Conservation (phyloP, 1,139 yeast genomes). For the Candida sp. region DNA sequence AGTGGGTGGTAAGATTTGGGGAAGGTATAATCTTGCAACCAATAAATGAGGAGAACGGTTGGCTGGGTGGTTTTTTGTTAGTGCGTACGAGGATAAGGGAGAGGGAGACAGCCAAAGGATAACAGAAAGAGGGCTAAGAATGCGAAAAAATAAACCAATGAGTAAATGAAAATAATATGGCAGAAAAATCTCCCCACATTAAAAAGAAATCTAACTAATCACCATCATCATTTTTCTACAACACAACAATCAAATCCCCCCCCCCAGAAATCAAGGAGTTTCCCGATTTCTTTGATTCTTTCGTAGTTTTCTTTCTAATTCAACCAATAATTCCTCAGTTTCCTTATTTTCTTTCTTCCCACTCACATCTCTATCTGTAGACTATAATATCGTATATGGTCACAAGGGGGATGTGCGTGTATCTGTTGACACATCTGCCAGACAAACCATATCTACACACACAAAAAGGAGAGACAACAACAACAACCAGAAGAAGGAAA, state of each 20-base stretch:
- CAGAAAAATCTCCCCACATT: background rate
- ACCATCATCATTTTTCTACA: background rate
- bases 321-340: background rate
- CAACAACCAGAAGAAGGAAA: background rate
- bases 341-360: background rate
- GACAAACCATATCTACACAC: background rate
- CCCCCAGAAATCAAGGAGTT: background rate
- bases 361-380: background rate
- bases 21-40: background rate
- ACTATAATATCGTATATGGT: background rate
- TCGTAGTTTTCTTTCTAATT: background rate
- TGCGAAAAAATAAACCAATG: background rate
- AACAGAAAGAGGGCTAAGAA: background rate
- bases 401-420: too few species aligned
- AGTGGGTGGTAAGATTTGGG: background rate
- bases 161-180: too few species aligned
- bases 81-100: background rate
- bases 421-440: too few species aligned
- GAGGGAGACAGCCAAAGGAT: background rate
- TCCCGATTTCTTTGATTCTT: too few species aligned
- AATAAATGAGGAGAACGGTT: background rate
- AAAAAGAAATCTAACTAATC: background rate
- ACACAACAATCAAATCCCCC: background rate
- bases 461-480: background rate
- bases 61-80: background rate